These are phyloP conservation scores for Cronartium ribicola DNA, from an alignment of 1,284 basidiomycete species.

Conservation along the genomic window DNA sequence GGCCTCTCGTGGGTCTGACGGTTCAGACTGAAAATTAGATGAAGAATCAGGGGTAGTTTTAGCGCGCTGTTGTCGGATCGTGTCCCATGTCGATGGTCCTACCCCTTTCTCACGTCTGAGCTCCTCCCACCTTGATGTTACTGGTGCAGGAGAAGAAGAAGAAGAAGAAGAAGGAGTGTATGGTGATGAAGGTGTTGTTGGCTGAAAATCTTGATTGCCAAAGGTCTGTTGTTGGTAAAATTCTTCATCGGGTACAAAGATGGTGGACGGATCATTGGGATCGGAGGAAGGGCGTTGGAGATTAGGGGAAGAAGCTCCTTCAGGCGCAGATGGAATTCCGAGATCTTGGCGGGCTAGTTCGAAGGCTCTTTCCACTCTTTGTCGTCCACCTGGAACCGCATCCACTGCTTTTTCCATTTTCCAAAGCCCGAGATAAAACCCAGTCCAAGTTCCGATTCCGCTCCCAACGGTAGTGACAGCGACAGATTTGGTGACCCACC, in stretches of 20 bases:
- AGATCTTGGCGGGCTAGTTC: slow-evolving; percentile 12
- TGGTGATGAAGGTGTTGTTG: background rate
- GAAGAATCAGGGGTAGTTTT: background rate
- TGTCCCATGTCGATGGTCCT: slow-evolving; percentile 24
- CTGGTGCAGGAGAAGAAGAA: background rate
- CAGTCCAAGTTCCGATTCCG: slow-evolving; percentile 28
- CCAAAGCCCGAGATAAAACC: slow-evolving; percentile 21
- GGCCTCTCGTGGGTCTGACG: background rate
- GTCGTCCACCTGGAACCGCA: slow-evolving; percentile 8
- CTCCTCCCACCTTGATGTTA: slow-evolving; percentile 24
- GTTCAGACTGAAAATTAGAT: background rate
- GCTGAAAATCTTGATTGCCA: background rate
- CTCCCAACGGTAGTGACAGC: slow-evolving; percentile 19
- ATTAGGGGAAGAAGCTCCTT: background rate
- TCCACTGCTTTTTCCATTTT: slow-evolving; percentile 1
- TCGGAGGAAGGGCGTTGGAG: background rate
- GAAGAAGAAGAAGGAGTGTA: background rate
- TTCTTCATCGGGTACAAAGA: background rate
- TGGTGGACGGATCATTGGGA: background rate
- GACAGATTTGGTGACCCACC: slow-evolving; percentile 25
- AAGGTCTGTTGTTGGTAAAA: background rate
- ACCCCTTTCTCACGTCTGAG: background rate
- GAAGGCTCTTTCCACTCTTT: slow-evolving; percentile 4
- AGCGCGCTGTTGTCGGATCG: slow-evolving; percentile 6
- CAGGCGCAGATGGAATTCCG: background rate